A percentile compares a stretch with the other conserved stretches of the same genome.
phyloP scores from a whole-genome alignment of 1,284 basidiomycete genomes.

The Puccinia horiana region DNA sequence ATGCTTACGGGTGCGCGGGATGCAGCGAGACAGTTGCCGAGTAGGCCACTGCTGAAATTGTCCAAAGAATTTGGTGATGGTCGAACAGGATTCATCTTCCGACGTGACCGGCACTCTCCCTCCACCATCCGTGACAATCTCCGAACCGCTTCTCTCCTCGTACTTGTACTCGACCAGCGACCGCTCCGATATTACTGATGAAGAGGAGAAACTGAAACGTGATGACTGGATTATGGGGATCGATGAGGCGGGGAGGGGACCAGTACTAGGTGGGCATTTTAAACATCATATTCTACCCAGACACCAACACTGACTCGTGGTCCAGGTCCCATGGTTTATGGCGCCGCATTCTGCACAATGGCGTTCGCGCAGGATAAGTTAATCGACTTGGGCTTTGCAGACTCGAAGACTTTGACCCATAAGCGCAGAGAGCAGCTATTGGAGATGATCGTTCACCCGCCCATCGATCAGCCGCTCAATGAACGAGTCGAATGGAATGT shows the following conservation, averaged over 20 bases:
- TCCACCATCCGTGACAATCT: slow-evolving; percentile 21
- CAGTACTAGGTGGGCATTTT: slow-evolving; percentile 70
- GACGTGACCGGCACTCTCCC: not conserved
- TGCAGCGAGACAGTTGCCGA: too few relatives aligned
- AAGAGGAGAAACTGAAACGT: slow-evolving; percentile 27
- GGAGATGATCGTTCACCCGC: slow-evolving; percentile 52
- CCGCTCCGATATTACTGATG: not conserved
- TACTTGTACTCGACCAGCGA: slow-evolving; percentile 30
- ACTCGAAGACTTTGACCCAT: slow-evolving; percentile 86
- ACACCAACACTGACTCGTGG: not conserved
- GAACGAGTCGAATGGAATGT: slow-evolving; percentile 73
- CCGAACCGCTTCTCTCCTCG: slow-evolving; percentile 18
- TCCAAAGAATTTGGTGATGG: too few relatives aligned
- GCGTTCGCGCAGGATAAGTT: slow-evolving; percentile 71
- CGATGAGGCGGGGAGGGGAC: slow-evolving; percentile 93
- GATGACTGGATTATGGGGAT: slow-evolving; percentile 75
- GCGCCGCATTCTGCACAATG: slow-evolving; percentile 84
- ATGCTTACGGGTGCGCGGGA: too few relatives aligned
- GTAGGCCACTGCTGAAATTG: too few relatives aligned
- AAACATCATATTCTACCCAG: not conserved
- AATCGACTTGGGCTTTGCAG: slow-evolving; percentile 86
- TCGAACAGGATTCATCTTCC: not conserved
- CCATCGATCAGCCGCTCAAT: slow-evolving; percentile 50
- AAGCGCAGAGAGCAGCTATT: slow-evolving; percentile 59
- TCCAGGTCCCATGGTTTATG: slow-evolving; percentile 82